Conservation (phyloP, 352 stramenopile species). For the Globisporangium parvum region DNA sequence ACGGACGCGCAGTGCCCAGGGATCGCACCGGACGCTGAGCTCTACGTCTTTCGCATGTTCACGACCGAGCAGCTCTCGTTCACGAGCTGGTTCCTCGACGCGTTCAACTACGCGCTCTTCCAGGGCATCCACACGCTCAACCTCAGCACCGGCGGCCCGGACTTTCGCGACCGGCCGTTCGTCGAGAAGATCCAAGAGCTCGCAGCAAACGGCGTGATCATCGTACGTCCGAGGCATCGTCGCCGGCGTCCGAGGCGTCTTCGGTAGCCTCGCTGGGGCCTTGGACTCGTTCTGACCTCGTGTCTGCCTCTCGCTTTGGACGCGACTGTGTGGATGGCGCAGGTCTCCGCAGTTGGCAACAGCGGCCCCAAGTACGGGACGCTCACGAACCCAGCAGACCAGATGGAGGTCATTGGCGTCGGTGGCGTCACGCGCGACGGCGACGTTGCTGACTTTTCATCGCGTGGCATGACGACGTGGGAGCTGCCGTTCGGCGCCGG, state of each 20-base stretch:
- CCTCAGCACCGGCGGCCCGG: slow-evolving; percentile 76
- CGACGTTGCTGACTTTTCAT: slow-evolving; percentile 74
- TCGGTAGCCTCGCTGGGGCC: too few relatives aligned
- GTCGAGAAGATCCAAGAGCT: slow-evolving; percentile 87
- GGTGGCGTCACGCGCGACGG: slow-evolving; percentile 53
- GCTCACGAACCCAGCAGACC: slow-evolving; percentile 81
- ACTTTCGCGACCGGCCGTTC: slow-evolving; percentile 84
- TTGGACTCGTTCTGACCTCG: too few relatives aligned
- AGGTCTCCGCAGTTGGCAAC: slow-evolving; percentile 83
- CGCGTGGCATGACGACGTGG: slow-evolving; percentile 82
- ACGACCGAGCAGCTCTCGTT: slow-evolving; percentile 82
- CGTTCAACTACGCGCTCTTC: slow-evolving; percentile 87
- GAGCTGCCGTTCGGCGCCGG: slow-evolving; percentile 78
- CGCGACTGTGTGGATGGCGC: background rate
- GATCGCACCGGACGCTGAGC: slow-evolving; percentile 65
- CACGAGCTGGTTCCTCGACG: slow-evolving; percentile 88
- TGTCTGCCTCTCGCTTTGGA: too few relatives aligned
- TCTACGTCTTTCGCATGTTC: slow-evolving; percentile 86
- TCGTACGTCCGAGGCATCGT: slow-evolving; percentile 27
- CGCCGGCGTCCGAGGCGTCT: too few relatives aligned
- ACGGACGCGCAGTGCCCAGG: slow-evolving; percentile 57
- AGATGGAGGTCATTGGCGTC: slow-evolving; percentile 82
- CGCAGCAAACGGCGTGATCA: slow-evolving; percentile 65
- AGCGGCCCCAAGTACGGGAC: slow-evolving; percentile 80
- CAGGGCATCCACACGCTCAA: slow-evolving; percentile 79